A percentile compares a stretch with the other conserved stretches of the same genome.
Evolutionary conservation across 345 rosid species (phyloP).

Genomic region (Bretschneidera sinensis): DNA sequence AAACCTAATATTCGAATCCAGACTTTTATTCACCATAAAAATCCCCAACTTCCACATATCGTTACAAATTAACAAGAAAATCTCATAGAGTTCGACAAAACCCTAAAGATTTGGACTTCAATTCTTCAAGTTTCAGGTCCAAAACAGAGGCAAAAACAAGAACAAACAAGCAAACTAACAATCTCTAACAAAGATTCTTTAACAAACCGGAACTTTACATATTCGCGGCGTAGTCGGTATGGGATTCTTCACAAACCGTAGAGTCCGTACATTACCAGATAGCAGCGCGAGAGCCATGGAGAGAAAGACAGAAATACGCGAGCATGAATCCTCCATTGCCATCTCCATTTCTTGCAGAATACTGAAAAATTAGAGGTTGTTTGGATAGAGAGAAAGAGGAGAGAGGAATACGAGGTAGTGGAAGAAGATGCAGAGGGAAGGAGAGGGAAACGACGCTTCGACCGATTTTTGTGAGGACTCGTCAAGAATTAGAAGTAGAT

Average conservation of each 20-base stretch:
- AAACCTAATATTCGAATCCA: conserved; percentile 21
- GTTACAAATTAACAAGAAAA: conserved; percentile 4
- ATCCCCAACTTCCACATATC: conserved; percentile 12
- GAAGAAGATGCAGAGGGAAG: too few species aligned
- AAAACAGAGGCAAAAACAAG: conserved; percentile 15
- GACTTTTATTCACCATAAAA: background rate
- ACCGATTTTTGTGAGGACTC: conserved; percentile 15
- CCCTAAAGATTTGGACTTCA: conserved; percentile 19
- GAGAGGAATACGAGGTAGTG: conserved; percentile 14
- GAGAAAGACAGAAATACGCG: conserved; percentile 28
- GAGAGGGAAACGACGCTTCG: background rate
- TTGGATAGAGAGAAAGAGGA: conserved; percentile 18
- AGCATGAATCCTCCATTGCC: conserved; percentile 50
- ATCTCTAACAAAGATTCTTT: background rate
- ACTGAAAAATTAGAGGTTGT: conserved; percentile 1
- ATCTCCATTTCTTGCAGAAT: conserved; percentile 38
- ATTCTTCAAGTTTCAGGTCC: conserved; percentile 22
- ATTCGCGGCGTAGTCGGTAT: conserved; percentile 54
- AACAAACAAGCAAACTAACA: conserved; percentile 3
- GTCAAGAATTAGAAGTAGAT: conserved; percentile 1
- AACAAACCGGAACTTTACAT: conserved; percentile 30
- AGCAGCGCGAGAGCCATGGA: conserved; percentile 39
- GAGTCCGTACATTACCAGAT: conserved; percentile 41
- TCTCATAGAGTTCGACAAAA: conserved; percentile 8
- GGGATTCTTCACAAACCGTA: conserved; percentile 37